Percentiles rank a stretch among this genome's conserved stretches.
Evolutionary conservation across 805 yeast species (phyloP).

Genomic region (Saccharomycopsis sp.): DNA sequence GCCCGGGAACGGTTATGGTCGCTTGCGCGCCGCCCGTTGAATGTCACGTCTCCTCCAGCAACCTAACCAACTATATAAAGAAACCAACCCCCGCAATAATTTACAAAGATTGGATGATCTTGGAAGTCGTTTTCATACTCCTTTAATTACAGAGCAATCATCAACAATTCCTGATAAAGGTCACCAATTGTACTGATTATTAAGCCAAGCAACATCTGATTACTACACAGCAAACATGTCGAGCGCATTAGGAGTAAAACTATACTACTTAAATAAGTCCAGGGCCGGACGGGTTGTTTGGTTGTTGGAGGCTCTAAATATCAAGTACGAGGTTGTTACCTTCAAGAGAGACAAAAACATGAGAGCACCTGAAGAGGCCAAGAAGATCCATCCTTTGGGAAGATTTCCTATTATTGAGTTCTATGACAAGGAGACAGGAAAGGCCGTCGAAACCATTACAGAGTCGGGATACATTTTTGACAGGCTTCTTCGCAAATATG

Average conservation of each 20-base stretch:
- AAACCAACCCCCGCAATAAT: too few relatives aligned
- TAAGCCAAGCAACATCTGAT: too few relatives aligned
- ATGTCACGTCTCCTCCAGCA: too few relatives aligned
- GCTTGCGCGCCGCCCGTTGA: too few relatives aligned
- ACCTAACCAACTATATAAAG: too few relatives aligned
- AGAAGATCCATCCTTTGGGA: constrained; percentile 54
- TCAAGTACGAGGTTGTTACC: constrained; percentile 48
- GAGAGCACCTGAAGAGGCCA: constrained; percentile 44
- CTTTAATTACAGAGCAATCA: too few relatives aligned
- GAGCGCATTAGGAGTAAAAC: not conserved
- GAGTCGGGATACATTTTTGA: constrained; percentile 58
- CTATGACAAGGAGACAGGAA: constrained; percentile 28
- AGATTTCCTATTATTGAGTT: constrained; percentile 55
- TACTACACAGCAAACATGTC: too few relatives aligned
- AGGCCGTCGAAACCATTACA: constrained; percentile 32
- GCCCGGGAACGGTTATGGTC: too few relatives aligned
- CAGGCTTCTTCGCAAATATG: constrained; percentile 45
- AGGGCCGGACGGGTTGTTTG: constrained; percentile 57
- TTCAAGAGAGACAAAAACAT: constrained; percentile 44
- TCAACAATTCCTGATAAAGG: too few relatives aligned
- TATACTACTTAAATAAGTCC: constrained; percentile 41
- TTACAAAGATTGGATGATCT: too few relatives aligned
- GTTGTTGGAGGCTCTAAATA: constrained; percentile 53
- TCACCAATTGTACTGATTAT: too few relatives aligned
- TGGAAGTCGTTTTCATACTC: too few relatives aligned